Evolutionary conservation across 805 yeast genomes (phyloP).

Genomic region (Torulaspora maleeae): DNA sequence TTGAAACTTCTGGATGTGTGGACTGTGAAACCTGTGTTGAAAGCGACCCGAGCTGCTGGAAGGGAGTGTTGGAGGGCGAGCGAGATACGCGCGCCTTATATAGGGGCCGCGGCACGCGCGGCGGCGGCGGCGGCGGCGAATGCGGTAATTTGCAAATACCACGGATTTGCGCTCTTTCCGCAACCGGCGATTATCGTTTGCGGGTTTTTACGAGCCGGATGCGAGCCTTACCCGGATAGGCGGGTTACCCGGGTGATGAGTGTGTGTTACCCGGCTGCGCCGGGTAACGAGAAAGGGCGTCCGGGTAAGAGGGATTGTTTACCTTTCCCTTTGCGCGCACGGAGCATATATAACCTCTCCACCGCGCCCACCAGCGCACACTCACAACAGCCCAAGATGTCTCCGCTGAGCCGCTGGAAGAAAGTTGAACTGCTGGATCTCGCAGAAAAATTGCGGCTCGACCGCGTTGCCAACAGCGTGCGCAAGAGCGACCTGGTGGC

Average conservation of each 20-base stretch:
- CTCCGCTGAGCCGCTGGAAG: conserved; percentile 25
- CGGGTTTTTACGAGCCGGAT: background rate
- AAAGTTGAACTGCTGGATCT: conserved; percentile 29
- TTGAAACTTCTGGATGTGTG: conserved; percentile 21
- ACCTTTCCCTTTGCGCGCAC: background rate
- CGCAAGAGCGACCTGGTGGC: conserved; percentile 22
- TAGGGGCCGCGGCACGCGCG: background rate
- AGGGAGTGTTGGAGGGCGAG: background rate
- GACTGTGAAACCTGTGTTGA: background rate
- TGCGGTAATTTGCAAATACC: conserved; percentile 7
- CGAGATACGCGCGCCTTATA: background rate
- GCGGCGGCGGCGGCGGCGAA: background rate
- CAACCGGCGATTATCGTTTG: conserved; percentile 1
- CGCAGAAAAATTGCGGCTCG: conserved; percentile 23
- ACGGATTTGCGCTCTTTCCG: background rate
- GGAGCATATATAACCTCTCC: background rate
- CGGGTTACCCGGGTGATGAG: no score
- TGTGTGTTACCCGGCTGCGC: no score
- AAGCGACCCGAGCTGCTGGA: background rate
- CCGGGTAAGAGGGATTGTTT: no score
- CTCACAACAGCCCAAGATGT: conserved; percentile 2
- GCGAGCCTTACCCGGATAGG: no score
- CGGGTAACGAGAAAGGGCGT: no score
- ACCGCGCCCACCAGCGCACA: no score
- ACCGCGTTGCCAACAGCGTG: conserved; percentile 15